Conservation (phyloP, 495 filamentous ascomycete genomes). For the Cladorrhinum samala region DNA sequence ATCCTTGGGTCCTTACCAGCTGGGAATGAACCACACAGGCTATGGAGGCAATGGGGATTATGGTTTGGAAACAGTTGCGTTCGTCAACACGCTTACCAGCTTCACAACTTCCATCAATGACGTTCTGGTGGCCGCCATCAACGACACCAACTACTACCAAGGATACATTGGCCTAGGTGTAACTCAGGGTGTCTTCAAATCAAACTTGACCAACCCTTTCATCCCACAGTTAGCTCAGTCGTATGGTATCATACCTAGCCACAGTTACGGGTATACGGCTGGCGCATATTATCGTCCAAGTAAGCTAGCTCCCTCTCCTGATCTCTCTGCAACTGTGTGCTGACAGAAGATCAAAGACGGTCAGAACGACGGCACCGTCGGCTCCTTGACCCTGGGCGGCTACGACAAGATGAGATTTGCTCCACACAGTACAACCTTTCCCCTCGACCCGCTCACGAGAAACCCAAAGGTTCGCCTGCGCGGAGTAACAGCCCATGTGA, state of each 20-base stretch:
- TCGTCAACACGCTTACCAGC: slow-evolving; percentile 36
- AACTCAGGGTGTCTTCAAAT: slow-evolving; percentile 36
- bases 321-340: slow-evolving; percentile 1
- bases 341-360: slow-evolving; percentile 25
- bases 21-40: slow-evolving; percentile 50
- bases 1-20: slow-evolving; percentile 47
- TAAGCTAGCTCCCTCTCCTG: slow-evolving; percentile 6
- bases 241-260: slow-evolving; percentile 49
- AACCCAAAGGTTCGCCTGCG: slow-evolving; percentile 50
- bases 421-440: slow-evolving; percentile 48
- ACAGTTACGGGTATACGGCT: slow-evolving; percentile 63
- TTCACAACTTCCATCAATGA: slow-evolving; percentile 40
- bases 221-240: slow-evolving; percentile 43
- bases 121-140: slow-evolving; percentile 48
- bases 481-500: slow-evolving; percentile 47
- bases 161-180: slow-evolving; percentile 54
- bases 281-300: slow-evolving; percentile 55
- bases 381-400: slow-evolving; percentile 57
- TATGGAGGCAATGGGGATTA: slow-evolving; percentile 50
- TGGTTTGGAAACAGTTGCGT: slow-evolving; percentile 50
- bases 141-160: slow-evolving; percentile 49
- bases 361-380: slow-evolving; percentile 39
- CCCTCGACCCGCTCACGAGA: slow-evolving; percentile 38
- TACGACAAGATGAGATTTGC: slow-evolving; percentile 56
- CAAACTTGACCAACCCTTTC: slow-evolving; percentile 28